Conservation (phyloP, 176 grass and related monocot species). For the bread wheat (Triticum aestivum) region DNA sequence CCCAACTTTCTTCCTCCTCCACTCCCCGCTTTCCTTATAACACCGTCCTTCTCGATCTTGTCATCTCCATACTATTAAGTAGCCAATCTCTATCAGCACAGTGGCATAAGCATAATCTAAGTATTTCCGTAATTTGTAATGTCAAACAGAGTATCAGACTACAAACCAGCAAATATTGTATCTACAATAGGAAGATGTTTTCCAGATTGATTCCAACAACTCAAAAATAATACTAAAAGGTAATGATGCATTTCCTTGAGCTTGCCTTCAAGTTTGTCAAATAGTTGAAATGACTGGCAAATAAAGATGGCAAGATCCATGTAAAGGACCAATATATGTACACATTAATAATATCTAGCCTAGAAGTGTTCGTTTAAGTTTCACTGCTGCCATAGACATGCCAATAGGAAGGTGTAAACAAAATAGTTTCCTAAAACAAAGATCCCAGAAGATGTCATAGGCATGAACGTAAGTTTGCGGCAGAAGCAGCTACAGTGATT, state of each 20-base stretch:
- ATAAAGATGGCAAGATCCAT: background rate
- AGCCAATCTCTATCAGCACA: background rate
- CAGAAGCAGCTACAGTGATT: no score
- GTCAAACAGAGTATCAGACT: background rate
- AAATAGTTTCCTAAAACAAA: no score
- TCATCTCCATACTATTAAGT: constrained; percentile 33
- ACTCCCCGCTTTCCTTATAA: constrained; percentile 23
- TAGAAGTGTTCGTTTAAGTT: no score
- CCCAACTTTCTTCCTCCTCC: background rate
- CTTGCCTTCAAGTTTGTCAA: constrained; percentile 6
- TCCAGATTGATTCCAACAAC: background rate
- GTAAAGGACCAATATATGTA: background rate
- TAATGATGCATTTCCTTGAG: constrained; percentile 23
- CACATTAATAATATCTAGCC: no score
- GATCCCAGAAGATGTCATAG: no score
- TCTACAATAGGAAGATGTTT: background rate
- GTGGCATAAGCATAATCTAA: background rate
- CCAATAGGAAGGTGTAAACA: no score
- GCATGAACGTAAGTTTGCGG: no score
- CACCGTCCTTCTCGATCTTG: constrained; percentile 40
- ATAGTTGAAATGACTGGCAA: constrained; percentile 24
- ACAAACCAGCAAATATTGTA: background rate
- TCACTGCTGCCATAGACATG: no score
- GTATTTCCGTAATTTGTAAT: background rate
- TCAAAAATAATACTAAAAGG: background rate